phyloP scores from a whole-genome alignment of 352 stramenopile species.

The Ochromonadaceae sp. region DNA sequence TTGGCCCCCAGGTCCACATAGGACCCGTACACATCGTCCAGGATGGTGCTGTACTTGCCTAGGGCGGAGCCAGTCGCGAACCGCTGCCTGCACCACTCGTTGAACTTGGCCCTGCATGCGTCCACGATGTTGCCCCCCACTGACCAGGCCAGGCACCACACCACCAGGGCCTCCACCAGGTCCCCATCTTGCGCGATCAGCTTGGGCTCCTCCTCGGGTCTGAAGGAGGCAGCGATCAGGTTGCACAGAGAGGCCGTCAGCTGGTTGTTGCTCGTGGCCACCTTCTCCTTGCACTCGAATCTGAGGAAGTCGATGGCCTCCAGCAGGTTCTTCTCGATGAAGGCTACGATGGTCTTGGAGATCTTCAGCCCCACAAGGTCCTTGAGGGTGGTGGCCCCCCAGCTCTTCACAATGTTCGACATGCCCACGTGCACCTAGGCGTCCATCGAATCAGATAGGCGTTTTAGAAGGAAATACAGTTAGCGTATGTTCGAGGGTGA shows the following conservation, averaged over 20 bases:
- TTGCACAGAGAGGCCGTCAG: conserved; percentile 68
- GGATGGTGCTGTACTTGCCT: neutral
- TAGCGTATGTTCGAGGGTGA: too few relatives aligned
- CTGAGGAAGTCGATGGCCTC: conserved; percentile 60
- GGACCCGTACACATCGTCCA: conserved; percentile 35
- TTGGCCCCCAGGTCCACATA: conserved; percentile 61
- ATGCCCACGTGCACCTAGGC: too few relatives aligned
- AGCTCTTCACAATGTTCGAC: neutral
- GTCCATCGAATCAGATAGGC: too few relatives aligned
- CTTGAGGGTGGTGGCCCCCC: conserved; percentile 19
- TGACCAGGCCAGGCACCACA: conserved; percentile 8
- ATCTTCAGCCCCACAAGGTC: conserved; percentile 45
- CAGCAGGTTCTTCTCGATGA: conserved; percentile 54
- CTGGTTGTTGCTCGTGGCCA: conserved; percentile 34
- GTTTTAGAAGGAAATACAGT: too few relatives aligned
- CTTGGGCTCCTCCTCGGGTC: conserved; percentile 8
- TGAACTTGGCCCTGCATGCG: conserved; percentile 52
- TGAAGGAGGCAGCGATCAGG: conserved; percentile 48
- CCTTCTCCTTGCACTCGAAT: conserved; percentile 65
- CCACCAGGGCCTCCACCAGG: neutral
- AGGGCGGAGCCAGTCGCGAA: conserved; percentile 40
- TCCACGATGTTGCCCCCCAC: conserved; percentile 68
- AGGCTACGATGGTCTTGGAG: neutral
- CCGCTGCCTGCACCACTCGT: conserved; percentile 58
- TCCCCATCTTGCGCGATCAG: neutral